Percentiles rank a stretch among this genome's conserved stretches.
phyloP scores from a whole-genome alignment of 2,329 filamentous ascomycete species.

The Ceratocystis colombiana region DNA sequence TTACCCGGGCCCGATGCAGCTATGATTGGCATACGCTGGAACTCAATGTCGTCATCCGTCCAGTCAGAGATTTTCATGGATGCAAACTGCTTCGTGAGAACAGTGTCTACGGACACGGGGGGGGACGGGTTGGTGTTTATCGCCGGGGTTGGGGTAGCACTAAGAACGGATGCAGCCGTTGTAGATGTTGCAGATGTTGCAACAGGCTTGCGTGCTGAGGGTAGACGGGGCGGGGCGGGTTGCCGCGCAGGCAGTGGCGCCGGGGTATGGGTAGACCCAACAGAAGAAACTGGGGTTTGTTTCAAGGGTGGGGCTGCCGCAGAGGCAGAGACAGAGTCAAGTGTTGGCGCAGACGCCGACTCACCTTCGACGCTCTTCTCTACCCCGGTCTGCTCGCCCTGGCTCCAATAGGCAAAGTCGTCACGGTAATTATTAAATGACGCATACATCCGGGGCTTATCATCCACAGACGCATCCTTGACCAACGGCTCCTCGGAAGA shows the following conservation, averaged over 20 bases:
- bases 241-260: not conserved
- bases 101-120: not conserved
- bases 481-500: not conserved
- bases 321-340: not conserved
- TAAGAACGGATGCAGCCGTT: too few relatives aligned
- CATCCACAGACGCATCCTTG: not conserved
- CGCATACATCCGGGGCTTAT: conserved; percentile 20
- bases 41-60: conserved; percentile 15
- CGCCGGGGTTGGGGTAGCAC: not conserved
- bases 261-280: not conserved
- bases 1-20: conserved; percentile 13
- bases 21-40: not conserved
- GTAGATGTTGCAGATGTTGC: not conserved
- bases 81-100: not conserved
- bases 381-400: conserved; percentile 16
- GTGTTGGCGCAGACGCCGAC: not conserved
- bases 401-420: conserved; percentile 19
- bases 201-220: conserved; percentile 13
- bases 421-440: conserved; percentile 22
- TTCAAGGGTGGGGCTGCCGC: not conserved
- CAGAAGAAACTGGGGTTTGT: not conserved
- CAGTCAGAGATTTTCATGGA: conserved; percentile 9
- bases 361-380: not conserved
- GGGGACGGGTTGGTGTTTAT: not conserved
- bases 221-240: not conserved